These are phyloP conservation scores for Galerina marginata DNA, from an alignment of 768 basidiomycete genomes.

Conservation along the genomic window DNA sequence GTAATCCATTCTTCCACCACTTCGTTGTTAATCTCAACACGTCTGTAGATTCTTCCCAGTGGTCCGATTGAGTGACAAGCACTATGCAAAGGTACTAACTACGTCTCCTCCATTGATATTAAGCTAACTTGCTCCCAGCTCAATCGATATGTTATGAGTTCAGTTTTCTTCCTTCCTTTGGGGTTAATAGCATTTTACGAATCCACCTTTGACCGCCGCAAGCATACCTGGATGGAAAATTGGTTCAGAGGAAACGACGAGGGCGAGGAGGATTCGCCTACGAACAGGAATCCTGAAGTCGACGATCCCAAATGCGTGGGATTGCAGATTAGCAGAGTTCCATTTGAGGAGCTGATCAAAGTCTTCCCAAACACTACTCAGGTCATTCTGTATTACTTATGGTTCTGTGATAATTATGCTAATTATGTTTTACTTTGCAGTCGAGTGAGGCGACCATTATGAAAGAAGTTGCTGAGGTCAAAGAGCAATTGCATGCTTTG, in stretches of 20 bases:
- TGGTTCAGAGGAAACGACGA: constrained; percentile 71
- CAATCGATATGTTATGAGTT: constrained; percentile 79
- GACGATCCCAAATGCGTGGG: constrained; percentile 60
- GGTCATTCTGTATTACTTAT: constrained; percentile 47
- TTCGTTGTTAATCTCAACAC: constrained; percentile 1
- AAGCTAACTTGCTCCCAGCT: constrained; percentile 45
- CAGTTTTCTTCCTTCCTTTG: constrained; percentile 84
- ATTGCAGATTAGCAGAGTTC: constrained; percentile 69
- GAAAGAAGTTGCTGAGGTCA: constrained; percentile 64
- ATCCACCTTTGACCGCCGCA: constrained; percentile 52
- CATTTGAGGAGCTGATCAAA: constrained; percentile 72
- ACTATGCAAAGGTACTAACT: constrained; percentile 60
- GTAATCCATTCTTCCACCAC: constrained; percentile 31
- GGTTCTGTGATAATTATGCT: background rate
- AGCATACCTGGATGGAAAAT: constrained; percentile 66
- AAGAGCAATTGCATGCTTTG: constrained; percentile 46
- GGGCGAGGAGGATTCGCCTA: constrained; percentile 58
- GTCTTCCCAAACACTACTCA: constrained; percentile 74
- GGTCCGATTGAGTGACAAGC: constrained; percentile 48
- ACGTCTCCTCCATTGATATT: background rate
- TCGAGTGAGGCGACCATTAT: constrained; percentile 74
- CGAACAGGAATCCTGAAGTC: constrained; percentile 63
- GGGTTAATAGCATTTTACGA: constrained; percentile 78
- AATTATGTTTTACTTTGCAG: constrained; percentile 38
- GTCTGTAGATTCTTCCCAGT: constrained; percentile 45